phyloP scores from a whole-genome alignment of 148 eudicot genomes.

The Heliamphora exappendiculata region DNA sequence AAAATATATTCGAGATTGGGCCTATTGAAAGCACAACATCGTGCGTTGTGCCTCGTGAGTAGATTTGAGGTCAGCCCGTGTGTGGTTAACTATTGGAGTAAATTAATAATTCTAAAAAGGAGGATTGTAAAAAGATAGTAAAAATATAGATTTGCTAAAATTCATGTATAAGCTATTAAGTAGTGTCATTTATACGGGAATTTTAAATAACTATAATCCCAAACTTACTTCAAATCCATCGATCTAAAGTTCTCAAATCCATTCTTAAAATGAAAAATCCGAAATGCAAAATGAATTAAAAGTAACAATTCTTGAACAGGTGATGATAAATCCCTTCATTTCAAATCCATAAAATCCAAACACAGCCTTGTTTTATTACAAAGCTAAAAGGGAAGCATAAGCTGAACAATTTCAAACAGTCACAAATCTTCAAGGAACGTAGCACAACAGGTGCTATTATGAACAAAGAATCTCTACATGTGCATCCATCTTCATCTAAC shows the following conservation, averaged over 20 bases:
- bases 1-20: no score
- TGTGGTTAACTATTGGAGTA: neutral
- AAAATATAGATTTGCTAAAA: neutral
- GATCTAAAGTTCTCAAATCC: neutral
- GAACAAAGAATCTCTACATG: neutral
- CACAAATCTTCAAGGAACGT: neutral
- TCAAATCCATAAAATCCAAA: neutral
- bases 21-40: no score
- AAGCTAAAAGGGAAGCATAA: neutral
- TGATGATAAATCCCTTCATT: no score
- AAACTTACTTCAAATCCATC: neutral
- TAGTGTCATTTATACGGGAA: neutral
- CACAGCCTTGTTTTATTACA: no score
- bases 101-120: neutral
- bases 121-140: neutral
- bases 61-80: no score
- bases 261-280: neutral
- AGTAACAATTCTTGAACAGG: no score
- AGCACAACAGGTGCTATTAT: neutral
- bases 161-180: neutral
- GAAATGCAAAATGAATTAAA: neutral
- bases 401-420: neutral
- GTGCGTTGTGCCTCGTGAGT: no score
- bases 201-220: neutral
- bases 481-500: conserved; percentile 12